Evolutionary conservation across 2,329 filamentous ascomycete genomes (phyloP), one percentile per base, ranked within the genome.

Genomic region (Diaporthe velutina): DNA sequence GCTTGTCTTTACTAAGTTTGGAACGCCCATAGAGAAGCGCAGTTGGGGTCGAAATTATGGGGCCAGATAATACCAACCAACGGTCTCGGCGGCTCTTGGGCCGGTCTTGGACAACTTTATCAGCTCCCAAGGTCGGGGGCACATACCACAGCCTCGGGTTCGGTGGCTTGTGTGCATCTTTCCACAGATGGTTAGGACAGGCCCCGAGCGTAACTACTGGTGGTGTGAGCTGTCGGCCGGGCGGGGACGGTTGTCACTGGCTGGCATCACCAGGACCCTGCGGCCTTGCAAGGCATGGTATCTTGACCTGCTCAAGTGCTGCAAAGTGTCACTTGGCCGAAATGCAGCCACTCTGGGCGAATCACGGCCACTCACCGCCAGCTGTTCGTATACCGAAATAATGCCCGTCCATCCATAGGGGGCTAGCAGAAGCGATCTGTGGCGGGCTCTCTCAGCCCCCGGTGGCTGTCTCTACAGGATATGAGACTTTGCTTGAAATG

Each of bases 381-480:
- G 64, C 64, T 68, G 64, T 30, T 54, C 64, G 64, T 68, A 68
- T 54, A 40, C 64, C 64, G 48, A 68, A 68, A 68, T 54, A 54
- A 68, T 54, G 64, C 52, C 52, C 25, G 15, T 30, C 64, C 64
- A 15, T 19, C 12, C 30, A 25, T 22, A n/a, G 4, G 30, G n/a
- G 64, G 33, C 48, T 54, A 54, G 33, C 15, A 52, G 64, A 38
- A 40, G 33, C 33, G 8, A 54, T 38, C 48, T 54, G 64, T 40
- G 48, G 64, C 33, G 48, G 45, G 6, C 48, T 22, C 64, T 54
- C 45, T 68, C 30, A 52, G 64, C 64, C 64, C 42, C 64, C 64
- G 15, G n/a, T 54, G 48, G 30, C 64, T 54, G 35, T 68, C 33
- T 28, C 33, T 68, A 15, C 19, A 40, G 35, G 33, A 38, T 12